Conservation (phyloP, 768 basidiomycete genomes). For the Coprinopsis strossmayeri region DNA sequence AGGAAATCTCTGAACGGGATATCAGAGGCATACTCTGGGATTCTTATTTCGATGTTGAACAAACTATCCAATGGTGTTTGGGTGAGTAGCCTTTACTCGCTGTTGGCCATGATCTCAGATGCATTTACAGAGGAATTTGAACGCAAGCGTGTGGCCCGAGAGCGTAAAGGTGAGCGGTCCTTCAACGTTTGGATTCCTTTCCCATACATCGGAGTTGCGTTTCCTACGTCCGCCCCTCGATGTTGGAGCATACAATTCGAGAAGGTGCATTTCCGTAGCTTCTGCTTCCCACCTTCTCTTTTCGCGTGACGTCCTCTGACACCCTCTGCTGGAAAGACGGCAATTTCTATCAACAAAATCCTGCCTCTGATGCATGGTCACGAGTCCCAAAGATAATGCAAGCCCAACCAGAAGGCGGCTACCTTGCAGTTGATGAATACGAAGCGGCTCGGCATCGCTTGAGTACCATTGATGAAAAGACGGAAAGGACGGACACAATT, state of each 20-base stretch:
- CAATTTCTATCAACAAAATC: constrained; percentile 16
- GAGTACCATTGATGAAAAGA: constrained; percentile 62
- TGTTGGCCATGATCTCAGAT: not conserved
- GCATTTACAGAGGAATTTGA: constrained; percentile 57
- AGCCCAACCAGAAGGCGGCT: constrained; percentile 41
- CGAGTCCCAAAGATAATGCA: constrained; percentile 54
- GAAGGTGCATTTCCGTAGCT: constrained; percentile 55
- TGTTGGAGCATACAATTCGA: constrained; percentile 30
- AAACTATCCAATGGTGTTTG: constrained; percentile 66
- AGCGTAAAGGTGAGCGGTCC: constrained; percentile 78
- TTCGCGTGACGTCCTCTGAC: constrained; percentile 6
- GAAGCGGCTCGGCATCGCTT: constrained; percentile 28
- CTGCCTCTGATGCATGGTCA: constrained; percentile 28
- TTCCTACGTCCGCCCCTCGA: constrained; percentile 19
- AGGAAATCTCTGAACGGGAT: constrained; percentile 64
- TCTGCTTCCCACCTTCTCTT: constrained; percentile 3
- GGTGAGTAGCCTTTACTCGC: constrained; percentile 40
- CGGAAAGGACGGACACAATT: constrained; percentile 50
- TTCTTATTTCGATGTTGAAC: constrained; percentile 76
- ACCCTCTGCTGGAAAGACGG: constrained; percentile 5
- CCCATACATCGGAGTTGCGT: constrained; percentile 23
- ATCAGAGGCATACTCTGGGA: constrained; percentile 86
- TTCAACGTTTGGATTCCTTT: constrained; percentile 19
- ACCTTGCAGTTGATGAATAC: constrained; percentile 19
- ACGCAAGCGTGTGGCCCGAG: constrained; percentile 52